phyloP scores from a whole-genome alignment of 805 yeast genomes.

The Candida yuanshanica region DNA sequence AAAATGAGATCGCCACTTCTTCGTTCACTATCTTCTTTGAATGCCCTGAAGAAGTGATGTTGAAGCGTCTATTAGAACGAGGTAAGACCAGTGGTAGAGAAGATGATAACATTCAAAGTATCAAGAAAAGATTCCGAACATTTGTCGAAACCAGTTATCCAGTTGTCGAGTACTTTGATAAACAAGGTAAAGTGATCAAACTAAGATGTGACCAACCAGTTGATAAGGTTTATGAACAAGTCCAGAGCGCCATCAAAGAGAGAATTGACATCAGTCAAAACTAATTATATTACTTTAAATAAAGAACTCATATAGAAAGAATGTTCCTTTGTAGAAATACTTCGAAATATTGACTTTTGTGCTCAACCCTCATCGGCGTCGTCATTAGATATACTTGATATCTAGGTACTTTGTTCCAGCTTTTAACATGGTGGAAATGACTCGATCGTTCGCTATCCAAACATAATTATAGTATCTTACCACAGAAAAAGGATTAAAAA shows the following conservation, averaged over 20 bases:
- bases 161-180: conserved; percentile 77
- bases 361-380: no score
- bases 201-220: conserved; percentile 77
- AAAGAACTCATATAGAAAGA: no score
- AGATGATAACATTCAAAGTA: conserved; percentile 90
- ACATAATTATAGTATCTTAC: no score
- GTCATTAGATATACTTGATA: no score
- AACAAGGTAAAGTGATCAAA: conserved; percentile 68
- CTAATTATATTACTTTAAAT: not conserved
- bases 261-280: conserved; percentile 20
- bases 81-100: conserved; percentile 93
- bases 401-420: no score
- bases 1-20: conserved; percentile 67
- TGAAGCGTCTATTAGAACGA: conserved; percentile 76
- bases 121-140: conserved; percentile 81
- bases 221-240: conserved; percentile 68
- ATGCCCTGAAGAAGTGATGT: conserved; percentile 80
- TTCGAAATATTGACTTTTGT: no score
- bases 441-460: no score
- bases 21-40: conserved; percentile 70
- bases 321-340: no score
- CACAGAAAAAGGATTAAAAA: no score
- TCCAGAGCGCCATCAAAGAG: conserved; percentile 56
- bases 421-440: no score
- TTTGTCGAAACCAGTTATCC: conserved; percentile 91